Conservation (phyloP, 169 alveolate species). For the Eimeria nieschulzi region DNA sequence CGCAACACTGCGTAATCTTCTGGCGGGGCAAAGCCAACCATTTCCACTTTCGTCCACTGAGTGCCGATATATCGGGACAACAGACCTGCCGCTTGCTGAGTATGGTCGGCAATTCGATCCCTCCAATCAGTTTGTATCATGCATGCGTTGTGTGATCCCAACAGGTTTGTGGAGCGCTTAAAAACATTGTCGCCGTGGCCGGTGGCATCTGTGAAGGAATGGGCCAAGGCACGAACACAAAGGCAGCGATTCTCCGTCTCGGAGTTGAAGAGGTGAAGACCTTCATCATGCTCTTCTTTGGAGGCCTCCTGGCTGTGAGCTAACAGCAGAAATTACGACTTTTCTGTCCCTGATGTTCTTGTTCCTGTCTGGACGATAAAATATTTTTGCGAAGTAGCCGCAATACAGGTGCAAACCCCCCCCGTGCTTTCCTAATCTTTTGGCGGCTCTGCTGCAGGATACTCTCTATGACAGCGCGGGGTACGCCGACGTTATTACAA, state of each 20-base stretch:
- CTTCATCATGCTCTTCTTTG: constrained; percentile 84
- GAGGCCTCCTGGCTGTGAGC: constrained; percentile 76
- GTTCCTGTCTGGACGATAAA: too few species aligned
- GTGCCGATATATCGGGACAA: too few species aligned
- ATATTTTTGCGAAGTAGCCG: too few species aligned
- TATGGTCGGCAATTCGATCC: too few species aligned
- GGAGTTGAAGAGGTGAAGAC: constrained; percentile 91
- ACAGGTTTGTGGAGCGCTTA: constrained; percentile 92
- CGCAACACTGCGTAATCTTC: not conserved
- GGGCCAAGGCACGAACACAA: constrained; percentile 92
- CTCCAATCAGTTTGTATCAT: not conserved
- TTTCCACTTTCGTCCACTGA: too few species aligned
- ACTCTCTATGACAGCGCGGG: constrained; percentile 93
- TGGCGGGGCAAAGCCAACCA: too few species aligned
- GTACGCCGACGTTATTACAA: constrained; percentile 93
- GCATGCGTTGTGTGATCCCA: not conserved
- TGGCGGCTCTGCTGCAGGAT: constrained; percentile 74
- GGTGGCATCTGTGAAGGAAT: constrained; percentile 96
- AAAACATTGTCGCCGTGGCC: constrained; percentile 92
- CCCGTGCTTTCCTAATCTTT: too few species aligned
- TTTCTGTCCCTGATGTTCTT: too few species aligned
- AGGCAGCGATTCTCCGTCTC: constrained; percentile 93
- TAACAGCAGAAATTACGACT: not conserved
- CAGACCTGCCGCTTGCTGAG: too few species aligned
- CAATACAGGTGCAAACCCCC: too few species aligned